Percentiles rank a stretch among this genome's conserved stretches.
Evolutionary conservation across 2,329 filamentous ascomycete species (phyloP).

Genomic region (Apiospora saccharicola): DNA sequence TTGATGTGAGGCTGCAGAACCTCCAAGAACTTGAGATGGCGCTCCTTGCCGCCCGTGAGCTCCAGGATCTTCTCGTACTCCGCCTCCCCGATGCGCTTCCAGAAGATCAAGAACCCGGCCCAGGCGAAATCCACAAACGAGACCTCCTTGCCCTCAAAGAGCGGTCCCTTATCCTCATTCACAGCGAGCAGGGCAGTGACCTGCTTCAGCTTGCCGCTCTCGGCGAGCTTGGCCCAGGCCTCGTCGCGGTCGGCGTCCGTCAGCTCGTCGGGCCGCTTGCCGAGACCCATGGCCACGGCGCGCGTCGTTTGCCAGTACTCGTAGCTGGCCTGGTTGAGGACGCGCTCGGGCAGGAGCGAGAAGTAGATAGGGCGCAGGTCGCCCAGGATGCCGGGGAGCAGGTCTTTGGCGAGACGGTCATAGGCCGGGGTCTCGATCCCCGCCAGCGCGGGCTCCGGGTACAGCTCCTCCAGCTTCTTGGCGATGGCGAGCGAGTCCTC

Average conservation of each 20-base stretch:
- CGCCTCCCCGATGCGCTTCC: conserved; percentile 43
- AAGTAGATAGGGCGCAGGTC: conserved; percentile 52
- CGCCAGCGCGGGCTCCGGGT: conserved; percentile 65
- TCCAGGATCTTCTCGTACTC: conserved; percentile 46
- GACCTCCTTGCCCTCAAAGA: conserved; percentile 63
- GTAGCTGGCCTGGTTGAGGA: conserved; percentile 59
- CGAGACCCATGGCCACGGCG: conserved; percentile 54
- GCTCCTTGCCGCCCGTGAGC: conserved; percentile 44
- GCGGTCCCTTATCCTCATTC: conserved; percentile 61
- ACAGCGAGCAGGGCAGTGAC: conserved; percentile 59
- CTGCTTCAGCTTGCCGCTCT: conserved; percentile 38
- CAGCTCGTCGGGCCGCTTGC: conserved; percentile 61
- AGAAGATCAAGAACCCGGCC: conserved; percentile 50
- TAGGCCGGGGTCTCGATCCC: conserved; percentile 57
- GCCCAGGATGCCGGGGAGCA: conserved; percentile 44
- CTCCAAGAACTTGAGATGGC: conserved; percentile 50
- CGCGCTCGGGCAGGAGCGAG: conserved; percentile 53
- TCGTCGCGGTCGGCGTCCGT: conserved; percentile 57
- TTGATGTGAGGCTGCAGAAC: conserved; percentile 50
- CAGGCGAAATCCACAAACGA: conserved; percentile 67
- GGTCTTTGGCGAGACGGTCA: conserved; percentile 51
- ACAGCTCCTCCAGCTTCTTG: conserved; percentile 60
- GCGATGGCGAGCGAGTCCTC: conserved; percentile 73
- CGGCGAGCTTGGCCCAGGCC: conserved; percentile 52
- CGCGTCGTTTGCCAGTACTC: conserved; percentile 66